Percentiles rank a stretch among this genome's conserved stretches.
Conservation (phyloP, 768 basidiomycete species). For the Antrodiella citrinella region DNA sequence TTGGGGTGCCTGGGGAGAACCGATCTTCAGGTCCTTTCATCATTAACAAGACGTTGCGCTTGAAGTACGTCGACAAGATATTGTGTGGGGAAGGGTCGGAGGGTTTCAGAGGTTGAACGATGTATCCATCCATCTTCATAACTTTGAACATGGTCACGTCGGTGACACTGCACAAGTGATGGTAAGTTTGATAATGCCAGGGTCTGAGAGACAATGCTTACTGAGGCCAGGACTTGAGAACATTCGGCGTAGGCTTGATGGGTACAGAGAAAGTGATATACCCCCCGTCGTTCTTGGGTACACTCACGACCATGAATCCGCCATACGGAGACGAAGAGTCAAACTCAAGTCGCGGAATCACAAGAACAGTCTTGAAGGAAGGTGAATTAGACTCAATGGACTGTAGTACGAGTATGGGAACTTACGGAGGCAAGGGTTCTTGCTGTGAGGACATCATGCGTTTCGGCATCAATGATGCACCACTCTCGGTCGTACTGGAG, state of each 20-base stretch:
- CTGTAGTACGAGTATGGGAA: not conserved
- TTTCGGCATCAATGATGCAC: constrained; percentile 55
- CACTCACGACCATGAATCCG: constrained; percentile 44
- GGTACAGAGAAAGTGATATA: constrained; percentile 54
- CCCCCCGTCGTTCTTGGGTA: constrained; percentile 42
- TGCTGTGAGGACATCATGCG: constrained; percentile 54
- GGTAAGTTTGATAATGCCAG: not conserved
- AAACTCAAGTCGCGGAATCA: constrained; percentile 44
- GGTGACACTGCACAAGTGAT: constrained; percentile 35
- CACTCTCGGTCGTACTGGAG: constrained; percentile 71
- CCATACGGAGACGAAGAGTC: constrained; percentile 38
- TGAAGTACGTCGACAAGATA: constrained; percentile 55
- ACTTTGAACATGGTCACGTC: constrained; percentile 43
- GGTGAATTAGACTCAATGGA: not conserved
- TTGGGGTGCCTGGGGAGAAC: constrained; percentile 36
- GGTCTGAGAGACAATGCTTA: constrained; percentile 23
- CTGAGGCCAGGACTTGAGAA: constrained; percentile 48
- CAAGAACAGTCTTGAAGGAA: constrained; percentile 53
- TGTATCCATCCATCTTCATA: constrained; percentile 53
- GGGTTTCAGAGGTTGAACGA: constrained; percentile 39
- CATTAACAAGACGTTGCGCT: constrained; percentile 50
- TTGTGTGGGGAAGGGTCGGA: constrained; percentile 38
- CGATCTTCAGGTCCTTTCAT: constrained; percentile 59
- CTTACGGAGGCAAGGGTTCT: constrained; percentile 53
- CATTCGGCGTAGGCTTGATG: constrained; percentile 42